Evolutionary conservation across 2,329 filamentous ascomycete genomes (phyloP).

Genomic region (Drechslera avenae): DNA sequence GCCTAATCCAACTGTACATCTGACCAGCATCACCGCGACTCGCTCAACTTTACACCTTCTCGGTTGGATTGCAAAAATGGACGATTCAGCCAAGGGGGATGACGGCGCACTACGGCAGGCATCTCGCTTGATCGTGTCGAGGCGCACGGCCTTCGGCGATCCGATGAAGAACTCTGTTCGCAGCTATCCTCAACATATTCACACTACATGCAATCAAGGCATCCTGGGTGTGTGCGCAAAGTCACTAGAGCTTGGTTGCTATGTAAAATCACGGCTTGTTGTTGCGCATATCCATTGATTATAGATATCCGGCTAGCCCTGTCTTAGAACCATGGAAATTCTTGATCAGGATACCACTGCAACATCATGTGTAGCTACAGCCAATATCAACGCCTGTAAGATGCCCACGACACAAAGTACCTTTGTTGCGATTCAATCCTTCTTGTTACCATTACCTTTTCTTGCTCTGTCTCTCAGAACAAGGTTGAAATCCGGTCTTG

Average conservation of each 20-base stretch:
- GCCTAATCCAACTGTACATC: slow-evolving; percentile 20
- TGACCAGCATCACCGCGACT: slow-evolving; percentile 8
- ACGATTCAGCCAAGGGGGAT: not conserved
- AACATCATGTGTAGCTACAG: slow-evolving; percentile 3
- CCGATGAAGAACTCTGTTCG: not conserved
- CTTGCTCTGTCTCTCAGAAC: slow-evolving; percentile 35
- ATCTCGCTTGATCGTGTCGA: not conserved
- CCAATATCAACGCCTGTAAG: slow-evolving; percentile 11
- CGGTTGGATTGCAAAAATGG: not conserved
- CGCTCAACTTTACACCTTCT: not conserved
- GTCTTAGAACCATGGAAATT: no score
- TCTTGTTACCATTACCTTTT: slow-evolving; percentile 35
- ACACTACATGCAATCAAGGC: not conserved
- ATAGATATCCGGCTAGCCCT: no score
- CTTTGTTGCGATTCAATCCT: slow-evolving; percentile 27
- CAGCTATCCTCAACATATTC: not conserved
- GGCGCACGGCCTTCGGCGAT: slow-evolving; percentile 10
- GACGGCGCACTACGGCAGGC: no score
- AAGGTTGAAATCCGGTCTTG: slow-evolving; percentile 39
- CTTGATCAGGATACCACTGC: slow-evolving; percentile 1
- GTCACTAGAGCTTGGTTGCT: no score
- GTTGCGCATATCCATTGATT: no score
- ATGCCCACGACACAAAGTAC: not conserved
- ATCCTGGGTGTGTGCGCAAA: no score
- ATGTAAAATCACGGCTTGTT: no score